Evolutionary conservation across 2,329 filamentous ascomycete genomes (phyloP), one percentile per base, ranked within the genome.

Genomic region (Shiraia bambusicola): DNA sequence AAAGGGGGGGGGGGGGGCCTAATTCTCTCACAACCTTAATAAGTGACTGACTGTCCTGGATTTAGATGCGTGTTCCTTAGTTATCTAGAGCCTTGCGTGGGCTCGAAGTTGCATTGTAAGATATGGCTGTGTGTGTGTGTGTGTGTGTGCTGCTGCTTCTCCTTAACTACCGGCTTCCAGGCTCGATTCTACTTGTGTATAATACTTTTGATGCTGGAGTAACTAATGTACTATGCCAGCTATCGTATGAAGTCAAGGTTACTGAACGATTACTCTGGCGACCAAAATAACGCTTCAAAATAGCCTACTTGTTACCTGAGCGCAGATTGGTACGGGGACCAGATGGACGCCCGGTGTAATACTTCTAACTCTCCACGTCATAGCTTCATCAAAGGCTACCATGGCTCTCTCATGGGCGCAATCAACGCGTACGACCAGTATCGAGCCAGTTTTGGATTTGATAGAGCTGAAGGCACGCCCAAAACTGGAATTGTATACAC

Each of bases 351-450:
- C 13, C 28, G 24, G 27, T 8, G 3, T 4, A 13, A 14, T 22
- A 8, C 24, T 14, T 32, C 6, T 32, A 11, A 25, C 42, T 53
- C 6, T 54, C 34, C 10, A 6, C 22, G 13, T 15, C 6, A 15
- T 28, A 73, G 70, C 60, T 74, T 12, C 74, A 74, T 74, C 48
- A 75, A 75, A 47, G 73, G 73, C 19, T 76, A 75, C 47, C 73
- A 76, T 53, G 72, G 73, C n/a, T 72, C 69, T 7, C 56, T 76
- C 5, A 76, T 77, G 74, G 70, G 69, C 28, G 69, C 67, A 4
- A 76, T 77, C 55, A 76, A 76, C 52, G 69, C 66, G 17, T 73
- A 74, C 44, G 48, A 54, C 2, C 72, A 75, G 44, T 77, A 76
- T 47, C 66, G 69, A 28, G 39, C 52, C 2, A 74, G 72, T 49